phyloP scores from a whole-genome alignment of 2,329 filamentous ascomycete genomes.

The Colletotrichum truncatum region DNA sequence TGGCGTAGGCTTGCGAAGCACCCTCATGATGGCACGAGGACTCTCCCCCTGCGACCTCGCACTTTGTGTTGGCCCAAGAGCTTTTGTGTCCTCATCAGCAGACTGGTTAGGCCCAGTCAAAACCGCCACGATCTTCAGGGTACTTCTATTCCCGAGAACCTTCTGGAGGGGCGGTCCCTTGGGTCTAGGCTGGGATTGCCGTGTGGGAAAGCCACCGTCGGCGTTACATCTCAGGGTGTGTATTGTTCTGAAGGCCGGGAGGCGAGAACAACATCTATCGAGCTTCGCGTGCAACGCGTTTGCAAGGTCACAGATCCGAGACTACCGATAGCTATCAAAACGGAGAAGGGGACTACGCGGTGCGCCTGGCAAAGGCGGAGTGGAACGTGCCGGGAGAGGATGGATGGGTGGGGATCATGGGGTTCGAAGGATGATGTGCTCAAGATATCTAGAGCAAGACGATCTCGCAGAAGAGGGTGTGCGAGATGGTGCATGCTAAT shows the following conservation, averaged over 20 bases:
- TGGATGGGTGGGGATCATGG: slow-evolving; percentile 31
- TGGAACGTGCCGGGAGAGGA: slow-evolving; percentile 22
- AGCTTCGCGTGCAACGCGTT: not conserved
- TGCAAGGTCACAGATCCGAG: slow-evolving; percentile 27
- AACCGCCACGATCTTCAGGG: not conserved
- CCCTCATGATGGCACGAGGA: not conserved
- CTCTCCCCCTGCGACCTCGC: not conserved
- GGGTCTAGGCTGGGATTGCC: not conserved
- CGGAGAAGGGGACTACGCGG: not conserved
- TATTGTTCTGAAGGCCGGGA: not conserved
- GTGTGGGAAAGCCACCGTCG: slow-evolving; percentile 12
- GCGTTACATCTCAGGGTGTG: slow-evolving; percentile 10
- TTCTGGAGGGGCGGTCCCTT: not conserved
- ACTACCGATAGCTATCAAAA: slow-evolving; percentile 17
- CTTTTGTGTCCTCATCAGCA: slow-evolving; percentile 6
- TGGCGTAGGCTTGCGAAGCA: not conserved
- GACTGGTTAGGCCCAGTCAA: not conserved
- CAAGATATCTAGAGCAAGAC: slow-evolving; percentile 18
- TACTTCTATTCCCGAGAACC: not conserved
- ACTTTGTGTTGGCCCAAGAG: not conserved
- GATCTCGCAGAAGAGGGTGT: slow-evolving; percentile 31
- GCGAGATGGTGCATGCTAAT: slow-evolving; percentile 9
- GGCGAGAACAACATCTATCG: not conserved
- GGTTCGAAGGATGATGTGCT: slow-evolving; percentile 20
- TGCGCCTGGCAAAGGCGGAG: slow-evolving; percentile 3